These are phyloP conservation scores for Apiospora phragmitis DNA, from an alignment of 2,329 filamentous ascomycete genomes.

Conservation along the genomic window DNA sequence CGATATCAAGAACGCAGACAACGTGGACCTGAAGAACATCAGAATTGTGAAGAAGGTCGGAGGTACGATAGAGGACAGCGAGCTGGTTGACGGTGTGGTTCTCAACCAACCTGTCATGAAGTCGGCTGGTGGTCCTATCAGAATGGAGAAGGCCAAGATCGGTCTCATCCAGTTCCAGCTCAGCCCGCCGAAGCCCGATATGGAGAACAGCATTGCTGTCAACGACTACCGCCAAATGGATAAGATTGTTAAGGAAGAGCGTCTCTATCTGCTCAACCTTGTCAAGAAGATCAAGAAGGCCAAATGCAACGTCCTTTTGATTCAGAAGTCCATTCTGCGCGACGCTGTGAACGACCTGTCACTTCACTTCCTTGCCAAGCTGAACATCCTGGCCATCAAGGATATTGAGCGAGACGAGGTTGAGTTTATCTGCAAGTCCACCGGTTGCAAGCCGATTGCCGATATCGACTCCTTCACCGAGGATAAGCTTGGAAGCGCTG, in stretches of 20 bases:
- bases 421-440: conserved; percentile 99
- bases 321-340: conserved; percentile 97
- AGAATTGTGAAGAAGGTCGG: conserved; percentile 97
- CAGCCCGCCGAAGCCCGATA: conserved; percentile 97
- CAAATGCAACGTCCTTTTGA: conserved; percentile 97
- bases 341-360: conserved; percentile 98
- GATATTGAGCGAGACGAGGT: conserved; percentile 98
- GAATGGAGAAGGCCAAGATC: conserved; percentile 97
- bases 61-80: conserved; percentile 96
- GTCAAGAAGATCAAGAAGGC: conserved; percentile 99
- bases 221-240: conserved; percentile 99
- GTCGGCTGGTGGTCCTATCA: conserved; percentile 82
- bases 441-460: conserved; percentile 97
- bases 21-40: conserved; percentile 95
- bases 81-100: conserved; percentile 93
- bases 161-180: conserved; percentile 98
- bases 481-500: conserved; percentile 93
- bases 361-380: conserved; percentile 94
- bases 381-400: conserved; percentile 94
- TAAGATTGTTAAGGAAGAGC: conserved; percentile 99
- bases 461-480: conserved; percentile 98
- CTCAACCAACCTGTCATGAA: conserved; percentile 92
- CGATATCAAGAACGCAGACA: conserved; percentile 91
- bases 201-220: conserved; percentile 99
- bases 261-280: conserved; percentile 96